Base-by-base conservation (phyloP, 1,284 basidiomycete species). In the Mrakiaceae sp. region DNA sequence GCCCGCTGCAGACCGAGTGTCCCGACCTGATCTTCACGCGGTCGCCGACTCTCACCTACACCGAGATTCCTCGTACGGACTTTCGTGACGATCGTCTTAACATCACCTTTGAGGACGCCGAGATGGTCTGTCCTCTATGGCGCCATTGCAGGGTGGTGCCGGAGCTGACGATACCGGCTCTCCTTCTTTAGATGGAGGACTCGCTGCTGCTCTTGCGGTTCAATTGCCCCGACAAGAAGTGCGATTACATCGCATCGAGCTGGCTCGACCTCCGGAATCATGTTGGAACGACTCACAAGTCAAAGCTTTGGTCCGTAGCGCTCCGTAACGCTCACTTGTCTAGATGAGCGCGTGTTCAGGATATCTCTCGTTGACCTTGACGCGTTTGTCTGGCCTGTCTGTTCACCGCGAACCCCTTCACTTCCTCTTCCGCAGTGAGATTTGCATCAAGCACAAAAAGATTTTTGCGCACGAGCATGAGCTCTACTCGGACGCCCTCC, bases 381-480 rank as follows among this genome's bases (percentile, higher is more conserved):
- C 40, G 16, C 52, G 16, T 11, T 27, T 54, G 10, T 54, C 52
- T 56, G 42, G 16, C 12, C 3, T 8, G 6, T 7, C 40, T 10
- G 27, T 43, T 44, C 40, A 1, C 27, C 27, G 27, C 27, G 27
- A 27, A 27, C 27, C 27, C 12, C 42, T 54, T 48, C 43, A 10
- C 7, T 14, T n/a, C 27, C 27, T 52, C n/a, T 53, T n/a, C 5
- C 62, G 16, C 68, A 92, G 90, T 72, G 90, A 93, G 71, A 75
- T 98, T 2, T 98, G 96, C 74, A 86, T 94, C 65, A 82, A 85
- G 51, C 82, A 83, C 76, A 93, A 98, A 78, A 97, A 96, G 71
- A 88, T 98, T 58, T 98, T 98, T 77, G 81, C 90, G 0, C 94
- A 98, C 75, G 95, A 98, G 75, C 96, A 98, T 74, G 83, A 86